These are phyloP conservation scores for Ballota nigra DNA, from an alignment of 257 asterid genomes.

Conservation along the genomic window DNA sequence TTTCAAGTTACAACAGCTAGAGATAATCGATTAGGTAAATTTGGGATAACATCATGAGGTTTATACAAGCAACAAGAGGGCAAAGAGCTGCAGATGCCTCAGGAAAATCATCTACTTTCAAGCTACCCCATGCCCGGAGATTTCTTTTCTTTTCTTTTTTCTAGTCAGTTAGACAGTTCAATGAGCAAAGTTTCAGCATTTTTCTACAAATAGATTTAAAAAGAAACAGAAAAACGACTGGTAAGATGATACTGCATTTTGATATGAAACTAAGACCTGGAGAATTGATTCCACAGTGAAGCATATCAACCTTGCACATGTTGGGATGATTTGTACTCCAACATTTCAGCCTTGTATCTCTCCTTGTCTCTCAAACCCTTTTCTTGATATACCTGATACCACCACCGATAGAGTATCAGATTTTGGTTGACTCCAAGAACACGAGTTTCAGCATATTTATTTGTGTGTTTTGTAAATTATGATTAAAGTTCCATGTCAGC, in stretches of 20 bases:
- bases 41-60: background rate
- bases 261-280: background rate
- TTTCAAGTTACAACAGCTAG: background rate
- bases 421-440: background rate
- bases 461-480: too few species aligned
- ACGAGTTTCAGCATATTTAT: background rate
- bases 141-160: background rate
- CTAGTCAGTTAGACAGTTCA: background rate
- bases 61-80: background rate
- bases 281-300: slow-evolving; percentile 6
- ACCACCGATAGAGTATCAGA: background rate
- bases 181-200: background rate
- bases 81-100: slow-evolving; percentile 4
- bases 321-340: slow-evolving; percentile 66
- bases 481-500: too few species aligned
- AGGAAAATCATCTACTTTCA: slow-evolving; percentile 9
- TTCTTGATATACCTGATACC: slow-evolving; percentile 81
- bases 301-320: slow-evolving; percentile 27
- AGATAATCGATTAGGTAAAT: background rate
- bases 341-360: slow-evolving; percentile 79
- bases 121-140: background rate
- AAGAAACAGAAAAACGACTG: background rate
- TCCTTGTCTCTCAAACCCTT: slow-evolving; percentile 82
- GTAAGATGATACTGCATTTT: background rate
- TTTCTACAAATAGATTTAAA: slow-evolving; percentile 22